Base-by-base conservation (phyloP, 2,329 filamentous ascomycete genomes). In the Cyphellophora europaea region DNA sequence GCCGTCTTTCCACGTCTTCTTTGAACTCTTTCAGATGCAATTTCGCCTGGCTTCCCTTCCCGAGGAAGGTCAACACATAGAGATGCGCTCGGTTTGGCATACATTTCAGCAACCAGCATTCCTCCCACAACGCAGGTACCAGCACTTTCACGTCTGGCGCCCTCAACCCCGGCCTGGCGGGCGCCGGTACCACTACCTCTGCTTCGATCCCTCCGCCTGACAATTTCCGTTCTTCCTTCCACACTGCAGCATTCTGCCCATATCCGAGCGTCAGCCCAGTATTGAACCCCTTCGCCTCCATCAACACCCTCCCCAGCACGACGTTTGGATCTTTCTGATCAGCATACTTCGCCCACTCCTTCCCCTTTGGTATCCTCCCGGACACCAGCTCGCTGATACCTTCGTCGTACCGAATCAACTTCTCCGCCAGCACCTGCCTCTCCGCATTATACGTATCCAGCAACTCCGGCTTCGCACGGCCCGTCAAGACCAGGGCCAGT, bases 1-100 rank as follows among this genome's bases (percentile, higher is more conserved):
- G 77, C 27, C 86, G 84, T 53, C 85, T 78, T 50, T 85, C 76
- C 54, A 94, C 75, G 59, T 86, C 86, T 42, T 91, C 83, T 41
- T 71, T 69, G 66, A 81, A 87, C 57, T 91, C 82, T 36, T 76
- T 71, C 25, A 67, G 65, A 35, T 77, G 74, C 38, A 38, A 30
- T 29, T 42, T 42, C 3, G 36, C 15, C 17, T 25, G 11, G 11
- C 21, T 8, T 16, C 41, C 40, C 14, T 44, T 40, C 19, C 48
- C 51, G 11, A 42, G 37, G 31, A 49, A 52, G 18, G 48, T 37
- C 18, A 53, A 12, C 13, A 53, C 36, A 30, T 45, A 43, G 35
- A 54, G 53, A 31, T 43, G 48, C 19, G 43, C 50, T 21, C 39
- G 15, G 27, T 53, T 49, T 15, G 43, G 40, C 27, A 42, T 44